phyloP scores from a whole-genome alignment of 371 early-diverging fungal species.

The Dinochytrium kinnereticum region DNA sequence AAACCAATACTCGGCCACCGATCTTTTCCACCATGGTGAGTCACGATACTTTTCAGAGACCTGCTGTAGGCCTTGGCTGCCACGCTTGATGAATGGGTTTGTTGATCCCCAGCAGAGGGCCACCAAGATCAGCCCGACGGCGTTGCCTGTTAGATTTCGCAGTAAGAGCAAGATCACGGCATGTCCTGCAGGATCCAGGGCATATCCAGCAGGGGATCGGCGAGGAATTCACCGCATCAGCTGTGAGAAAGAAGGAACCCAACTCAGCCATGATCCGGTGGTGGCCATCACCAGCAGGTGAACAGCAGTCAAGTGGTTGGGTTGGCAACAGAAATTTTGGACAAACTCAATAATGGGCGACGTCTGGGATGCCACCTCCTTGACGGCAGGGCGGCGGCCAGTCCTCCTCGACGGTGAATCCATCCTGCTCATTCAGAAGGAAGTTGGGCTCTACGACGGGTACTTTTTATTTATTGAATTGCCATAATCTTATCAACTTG shows the following conservation, averaged over 20 bases:
- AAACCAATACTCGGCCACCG: slow-evolving; percentile 72
- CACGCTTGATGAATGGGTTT: slow-evolving; percentile 90
- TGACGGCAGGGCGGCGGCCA: slow-evolving; percentile 68
- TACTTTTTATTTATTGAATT: slow-evolving; percentile 41
- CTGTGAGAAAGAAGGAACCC: too few species aligned
- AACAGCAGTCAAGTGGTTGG: too few species aligned
- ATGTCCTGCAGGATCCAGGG: too few species aligned
- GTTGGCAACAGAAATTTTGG: slow-evolving; percentile 2
- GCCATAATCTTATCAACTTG: too few species aligned
- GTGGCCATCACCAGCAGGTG: neutral
- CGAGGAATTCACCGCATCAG: too few species aligned
- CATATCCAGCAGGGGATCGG: too few species aligned
- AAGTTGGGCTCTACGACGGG: slow-evolving; percentile 78
- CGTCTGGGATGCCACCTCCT: neutral
- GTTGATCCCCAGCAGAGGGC: slow-evolving; percentile 95
- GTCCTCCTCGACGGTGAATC: slow-evolving; percentile 60
- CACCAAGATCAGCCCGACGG: slow-evolving; percentile 64
- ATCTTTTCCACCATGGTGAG: slow-evolving; percentile 60
- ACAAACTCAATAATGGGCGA: neutral
- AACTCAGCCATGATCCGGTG: neutral
- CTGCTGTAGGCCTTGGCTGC: slow-evolving; percentile 77
- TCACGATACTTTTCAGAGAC: slow-evolving; percentile 56
- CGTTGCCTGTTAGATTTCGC: slow-evolving; percentile 36
- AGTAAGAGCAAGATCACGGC: too few species aligned
- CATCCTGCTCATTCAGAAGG: slow-evolving; percentile 62